These are phyloP conservation scores for Lichtheimia hyalospora DNA, from an alignment of 371 early-diverging fungal genomes.

Conservation along the genomic window DNA sequence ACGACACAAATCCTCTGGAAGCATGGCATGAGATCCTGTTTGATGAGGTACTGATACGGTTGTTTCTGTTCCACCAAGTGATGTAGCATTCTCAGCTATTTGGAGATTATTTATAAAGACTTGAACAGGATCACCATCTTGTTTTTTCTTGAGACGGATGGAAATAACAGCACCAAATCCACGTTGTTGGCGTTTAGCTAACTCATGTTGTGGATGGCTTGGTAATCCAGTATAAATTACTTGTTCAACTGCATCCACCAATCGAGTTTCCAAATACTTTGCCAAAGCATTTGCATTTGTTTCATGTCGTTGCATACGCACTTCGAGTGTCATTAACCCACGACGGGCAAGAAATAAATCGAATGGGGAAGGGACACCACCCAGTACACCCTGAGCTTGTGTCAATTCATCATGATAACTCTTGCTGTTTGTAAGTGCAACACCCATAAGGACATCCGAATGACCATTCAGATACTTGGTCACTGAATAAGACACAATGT, in stretches of 20 bases:
- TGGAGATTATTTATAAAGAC: background rate
- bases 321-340: constrained; percentile 22
- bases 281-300: constrained; percentile 7
- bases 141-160: constrained; percentile 18
- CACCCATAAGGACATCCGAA: constrained; percentile 62
- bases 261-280: background rate
- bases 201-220: constrained; percentile 11
- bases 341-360: constrained; percentile 54
- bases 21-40: background rate
- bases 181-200: constrained; percentile 2
- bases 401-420: constrained; percentile 22
- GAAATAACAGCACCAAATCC: constrained; percentile 31
- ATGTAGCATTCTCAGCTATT: constrained; percentile 41
- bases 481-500: constrained; percentile 78
- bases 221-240: constrained; percentile 10
- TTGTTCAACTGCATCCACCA: background rate
- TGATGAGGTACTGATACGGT: constrained; percentile 21
- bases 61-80: constrained; percentile 68
- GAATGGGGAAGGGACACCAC: constrained; percentile 49
- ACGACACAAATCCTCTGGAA: constrained; percentile 52
- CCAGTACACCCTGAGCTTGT: constrained; percentile 29
- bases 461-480: constrained; percentile 87
- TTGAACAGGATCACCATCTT: constrained; percentile 16
- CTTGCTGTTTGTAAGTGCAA: constrained; percentile 33
- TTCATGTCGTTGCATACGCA: constrained; percentile 10